Evolutionary conservation across 139 green algal genomes (phyloP).

Genomic region (Micractinium conductrix): DNA sequence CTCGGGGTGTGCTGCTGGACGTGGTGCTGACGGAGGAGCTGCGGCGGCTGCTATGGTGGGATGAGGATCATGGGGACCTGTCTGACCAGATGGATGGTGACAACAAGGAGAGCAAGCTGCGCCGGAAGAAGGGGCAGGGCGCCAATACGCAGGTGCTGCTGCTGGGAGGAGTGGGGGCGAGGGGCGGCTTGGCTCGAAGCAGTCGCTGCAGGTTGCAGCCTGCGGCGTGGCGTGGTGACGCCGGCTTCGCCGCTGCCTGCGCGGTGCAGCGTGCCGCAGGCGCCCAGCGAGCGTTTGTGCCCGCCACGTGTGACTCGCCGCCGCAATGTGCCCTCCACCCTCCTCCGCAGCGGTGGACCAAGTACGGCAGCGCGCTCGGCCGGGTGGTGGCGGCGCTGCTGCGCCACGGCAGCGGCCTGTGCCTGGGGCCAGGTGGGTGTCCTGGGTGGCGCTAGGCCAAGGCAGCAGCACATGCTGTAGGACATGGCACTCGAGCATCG

Average conservation of each 20-base stretch:
- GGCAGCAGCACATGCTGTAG: too few relatives aligned
- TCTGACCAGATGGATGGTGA: background rate
- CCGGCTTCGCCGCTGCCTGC: too few relatives aligned
- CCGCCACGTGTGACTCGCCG: too few relatives aligned
- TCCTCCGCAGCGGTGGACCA: background rate
- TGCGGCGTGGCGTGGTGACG: too few relatives aligned
- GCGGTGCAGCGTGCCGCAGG: too few relatives aligned
- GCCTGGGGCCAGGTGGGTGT: conserved; percentile 60
- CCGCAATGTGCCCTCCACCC: too few relatives aligned
- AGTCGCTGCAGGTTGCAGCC: too few relatives aligned
- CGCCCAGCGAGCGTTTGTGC: too few relatives aligned
- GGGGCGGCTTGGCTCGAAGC: too few relatives aligned
- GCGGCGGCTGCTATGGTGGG: conserved; percentile 12
- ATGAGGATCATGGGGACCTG: conserved; percentile 2
- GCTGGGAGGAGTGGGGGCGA: too few relatives aligned
- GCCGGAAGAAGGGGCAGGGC: background rate
- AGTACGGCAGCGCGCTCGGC: conserved; percentile 15
- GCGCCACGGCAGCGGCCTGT: conserved; percentile 36
- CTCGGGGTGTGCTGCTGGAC: background rate
- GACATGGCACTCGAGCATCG: too few relatives aligned
- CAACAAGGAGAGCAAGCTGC: background rate
- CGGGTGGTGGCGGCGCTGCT: conserved; percentile 45
- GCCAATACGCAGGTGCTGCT: background rate
- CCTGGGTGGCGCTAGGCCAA: too few relatives aligned
- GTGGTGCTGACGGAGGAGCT: background rate